Percentiles rank a stretch among this genome's conserved stretches.
Evolutionary conservation across 352 stramenopile genomes (phyloP).

Genomic region (Pythium apleroticum): DNA sequence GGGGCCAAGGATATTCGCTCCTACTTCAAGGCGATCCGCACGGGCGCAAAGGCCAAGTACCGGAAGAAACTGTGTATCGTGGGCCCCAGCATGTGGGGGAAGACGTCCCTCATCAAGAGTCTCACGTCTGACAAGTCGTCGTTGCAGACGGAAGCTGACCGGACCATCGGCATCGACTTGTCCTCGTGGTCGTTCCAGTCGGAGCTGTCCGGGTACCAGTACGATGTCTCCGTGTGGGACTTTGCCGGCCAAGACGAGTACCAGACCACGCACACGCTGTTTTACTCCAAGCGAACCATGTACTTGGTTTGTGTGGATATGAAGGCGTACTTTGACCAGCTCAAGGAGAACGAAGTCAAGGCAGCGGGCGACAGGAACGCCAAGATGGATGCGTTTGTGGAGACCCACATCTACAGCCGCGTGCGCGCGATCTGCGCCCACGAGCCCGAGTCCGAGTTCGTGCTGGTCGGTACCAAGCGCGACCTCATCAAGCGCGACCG

Average conservation of each 20-base stretch:
- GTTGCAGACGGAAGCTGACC: constrained; percentile 21
- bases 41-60: neutral
- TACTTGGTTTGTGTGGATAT: constrained; percentile 24
- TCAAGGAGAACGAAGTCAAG: neutral
- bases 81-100: constrained; percentile 30
- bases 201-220: neutral
- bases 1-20: neutral
- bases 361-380: neutral
- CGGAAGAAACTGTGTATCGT: constrained; percentile 33
- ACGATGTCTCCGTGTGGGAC: constrained; percentile 18
- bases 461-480: constrained; percentile 20
- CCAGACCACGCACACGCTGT: constrained; percentile 17
- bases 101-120: constrained; percentile 39
- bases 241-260: constrained; percentile 25
- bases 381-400: constrained; percentile 17
- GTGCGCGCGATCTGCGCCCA: constrained; percentile 12
- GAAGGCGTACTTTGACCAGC: neutral
- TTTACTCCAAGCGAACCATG: constrained; percentile 19
- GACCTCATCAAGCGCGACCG: neutral
- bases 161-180: constrained; percentile 35
- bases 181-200: constrained; percentile 30
- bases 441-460: constrained; percentile 12
- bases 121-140: constrained; percentile 15
- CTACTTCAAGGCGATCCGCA: constrained; percentile 1
- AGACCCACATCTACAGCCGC: constrained; percentile 11